phyloP scores from a whole-genome alignment of 805 yeast species.

The Saccharomycopsis javanensis region DNA sequence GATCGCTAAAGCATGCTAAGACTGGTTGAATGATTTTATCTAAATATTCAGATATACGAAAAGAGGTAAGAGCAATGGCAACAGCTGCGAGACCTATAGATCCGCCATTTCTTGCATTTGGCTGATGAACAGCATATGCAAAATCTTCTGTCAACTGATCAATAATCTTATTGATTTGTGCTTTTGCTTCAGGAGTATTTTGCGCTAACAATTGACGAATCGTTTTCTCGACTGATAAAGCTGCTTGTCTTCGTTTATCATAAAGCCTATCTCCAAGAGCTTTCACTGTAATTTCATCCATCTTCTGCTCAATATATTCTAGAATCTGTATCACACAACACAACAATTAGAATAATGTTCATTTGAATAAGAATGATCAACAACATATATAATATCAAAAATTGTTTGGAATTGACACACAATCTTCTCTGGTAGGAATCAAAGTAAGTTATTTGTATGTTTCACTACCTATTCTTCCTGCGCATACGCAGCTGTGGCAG shows the following conservation, averaged over 20 bases:
- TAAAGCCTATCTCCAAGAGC: conserved; percentile 67
- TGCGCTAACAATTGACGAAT: conserved; percentile 60
- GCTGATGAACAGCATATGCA: conserved; percentile 75
- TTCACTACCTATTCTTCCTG: neutral
- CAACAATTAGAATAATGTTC: neutral
- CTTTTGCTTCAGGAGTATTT: conserved; percentile 51
- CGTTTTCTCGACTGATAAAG: conserved; percentile 65
- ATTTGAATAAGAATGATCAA: neutral
- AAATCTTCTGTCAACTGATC: conserved; percentile 68
- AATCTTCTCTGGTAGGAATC: no score
- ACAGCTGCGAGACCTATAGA: conserved; percentile 93
- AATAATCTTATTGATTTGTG: conserved; percentile 43
- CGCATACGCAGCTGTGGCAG: neutral
- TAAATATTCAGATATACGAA: conserved; percentile 72
- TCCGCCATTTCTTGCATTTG: conserved; percentile 91
- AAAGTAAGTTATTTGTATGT: neutral
- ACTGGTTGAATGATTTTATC: conserved; percentile 89
- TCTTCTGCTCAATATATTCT: neutral
- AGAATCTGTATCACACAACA: neutral
- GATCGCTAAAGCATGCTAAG: conserved; percentile 91
- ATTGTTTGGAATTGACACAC: no score
- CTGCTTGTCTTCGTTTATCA: conserved; percentile 71
- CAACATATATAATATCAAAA: no score
- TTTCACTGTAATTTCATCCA: conserved; percentile 54
- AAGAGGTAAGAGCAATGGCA: conserved; percentile 81